phyloP scores from a whole-genome alignment of 371 early-diverging fungal genomes.

The Lichtheimia ramosa region DNA sequence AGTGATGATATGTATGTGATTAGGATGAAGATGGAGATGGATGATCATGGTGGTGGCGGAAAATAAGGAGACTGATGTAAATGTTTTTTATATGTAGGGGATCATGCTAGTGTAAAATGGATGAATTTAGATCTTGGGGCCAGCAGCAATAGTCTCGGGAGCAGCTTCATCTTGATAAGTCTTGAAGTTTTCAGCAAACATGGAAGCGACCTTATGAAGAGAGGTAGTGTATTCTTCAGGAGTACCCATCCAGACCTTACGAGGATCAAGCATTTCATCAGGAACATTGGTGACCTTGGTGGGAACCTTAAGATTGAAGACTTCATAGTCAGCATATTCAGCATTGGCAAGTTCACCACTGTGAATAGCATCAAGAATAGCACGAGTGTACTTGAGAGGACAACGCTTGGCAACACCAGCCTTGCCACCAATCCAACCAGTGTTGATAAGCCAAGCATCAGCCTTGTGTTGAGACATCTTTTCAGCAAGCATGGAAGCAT shows the following conservation, averaged over 20 bases:
- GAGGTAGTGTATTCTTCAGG: slow-evolving; percentile 64
- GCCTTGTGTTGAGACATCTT: slow-evolving; percentile 87
- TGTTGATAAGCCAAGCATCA: slow-evolving; percentile 95
- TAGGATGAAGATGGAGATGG: neutral
- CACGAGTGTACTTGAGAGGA: slow-evolving; percentile 91
- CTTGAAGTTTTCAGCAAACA: slow-evolving; percentile 92
- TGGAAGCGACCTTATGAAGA: slow-evolving; percentile 72
- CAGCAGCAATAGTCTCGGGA: slow-evolving; percentile 76
- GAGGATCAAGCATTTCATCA: slow-evolving; percentile 84
- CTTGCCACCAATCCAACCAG: slow-evolving; percentile 94
- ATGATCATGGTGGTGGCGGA: neutral
- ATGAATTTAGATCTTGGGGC: slow-evolving; percentile 47
- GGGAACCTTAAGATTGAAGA: slow-evolving; percentile 89
- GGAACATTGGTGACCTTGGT: slow-evolving; percentile 79
- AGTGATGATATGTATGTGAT: neutral
- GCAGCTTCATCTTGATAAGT: slow-evolving; percentile 82
- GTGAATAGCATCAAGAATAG: slow-evolving; percentile 96
- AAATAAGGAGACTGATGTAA: neutral
- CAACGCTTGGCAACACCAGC: slow-evolving; percentile 89
- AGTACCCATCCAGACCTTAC: slow-evolving; percentile 81
- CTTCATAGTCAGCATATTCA: slow-evolving; percentile 77
- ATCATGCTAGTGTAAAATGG: neutral
- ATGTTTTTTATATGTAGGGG: slow-evolving; percentile 1
- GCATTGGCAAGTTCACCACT: slow-evolving; percentile 84
- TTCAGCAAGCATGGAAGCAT: slow-evolving; percentile 93